Base-by-base conservation (phyloP, 2,329 filamentous ascomycete genomes). In the Colletotrichum navitas region DNA sequence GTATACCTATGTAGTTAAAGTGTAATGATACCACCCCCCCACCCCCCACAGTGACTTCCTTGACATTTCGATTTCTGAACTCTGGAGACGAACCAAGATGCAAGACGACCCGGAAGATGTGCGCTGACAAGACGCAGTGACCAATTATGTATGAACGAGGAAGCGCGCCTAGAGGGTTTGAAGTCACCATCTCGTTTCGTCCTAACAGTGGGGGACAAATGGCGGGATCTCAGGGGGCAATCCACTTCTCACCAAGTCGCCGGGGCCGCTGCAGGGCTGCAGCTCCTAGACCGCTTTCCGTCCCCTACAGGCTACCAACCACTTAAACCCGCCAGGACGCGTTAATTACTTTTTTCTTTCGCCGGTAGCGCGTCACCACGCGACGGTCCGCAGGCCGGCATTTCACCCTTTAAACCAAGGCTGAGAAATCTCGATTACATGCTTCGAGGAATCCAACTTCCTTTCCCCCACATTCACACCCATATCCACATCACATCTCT, bases 1-100 rank as follows among this genome's bases (percentile, higher is more conserved):
- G 65, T 69, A 72, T 21, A 36, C 26, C 43, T 69, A 36, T 29
- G 43, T 69, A 69, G 63, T 49, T 64, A 45, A 64, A 58, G 14
- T 49, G 59, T 69, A 72, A 69, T 72, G 69, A 72, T 72, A 72
- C 60, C 59, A 64, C 45, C 7, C 29, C 43, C 32, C 16, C 65
- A 64, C 58, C 11, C 36, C 43, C 32, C 26, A 14, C 43, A 60
- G 43, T 58, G 45, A 24, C 24, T 34, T 43, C 39, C 41, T 43
- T 36, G 12, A 36, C 43, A 26, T 29, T 34, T 24, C 11, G 29
- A 5, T 58, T 39, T 36, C 12, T 39, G 21, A 18, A 61, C 36
- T 18, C 21, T 56, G 24, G 36, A 49, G 34, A 32, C 34, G 34
- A 34, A n/a, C 5, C 18, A 29, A 58, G 51, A 32, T 32, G 47